Percentiles rank a stretch among this genome's conserved stretches.
Evolutionary conservation across 306 rosid species (phyloP).

Genomic region (Acacia melanoxylon): DNA sequence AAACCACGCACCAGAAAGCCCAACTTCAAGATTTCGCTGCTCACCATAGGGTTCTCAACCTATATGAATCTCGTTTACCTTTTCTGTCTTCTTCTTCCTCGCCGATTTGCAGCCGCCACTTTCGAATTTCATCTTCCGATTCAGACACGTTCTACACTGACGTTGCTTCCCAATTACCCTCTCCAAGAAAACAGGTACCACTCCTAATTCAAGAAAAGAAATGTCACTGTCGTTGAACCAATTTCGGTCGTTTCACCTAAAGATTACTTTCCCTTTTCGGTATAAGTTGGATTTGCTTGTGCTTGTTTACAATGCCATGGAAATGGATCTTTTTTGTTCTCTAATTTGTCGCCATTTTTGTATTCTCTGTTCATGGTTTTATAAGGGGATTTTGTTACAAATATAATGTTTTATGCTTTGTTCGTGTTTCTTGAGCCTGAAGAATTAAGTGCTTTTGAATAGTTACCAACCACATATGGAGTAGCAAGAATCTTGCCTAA

Average conservation of each 20-base stretch:
- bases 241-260: not conserved
- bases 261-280: not conserved
- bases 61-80: not conserved
- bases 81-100: not conserved
- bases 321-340: not conserved
- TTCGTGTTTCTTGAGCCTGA: not conserved
- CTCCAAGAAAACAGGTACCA: conserved; percentile 52
- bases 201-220: conserved; percentile 1
- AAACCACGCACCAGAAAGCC: not conserved
- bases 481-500: not conserved
- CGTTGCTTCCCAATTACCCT: conserved; percentile 31
- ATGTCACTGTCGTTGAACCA: not conserved
- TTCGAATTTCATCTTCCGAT: not conserved
- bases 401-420: not conserved
- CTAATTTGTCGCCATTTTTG: not conserved
- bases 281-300: not conserved
- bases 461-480: not conserved
- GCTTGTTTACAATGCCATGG: not conserved
- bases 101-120: not conserved
- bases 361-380: not conserved
- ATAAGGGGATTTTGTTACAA: not conserved
- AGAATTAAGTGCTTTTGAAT: not conserved
- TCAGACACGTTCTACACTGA: conserved; percentile 30
- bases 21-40: not conserved
- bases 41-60: not conserved